phyloP scores from a whole-genome alignment of 345 rosid genomes.

The Eucalyptus polyanthemos region DNA sequence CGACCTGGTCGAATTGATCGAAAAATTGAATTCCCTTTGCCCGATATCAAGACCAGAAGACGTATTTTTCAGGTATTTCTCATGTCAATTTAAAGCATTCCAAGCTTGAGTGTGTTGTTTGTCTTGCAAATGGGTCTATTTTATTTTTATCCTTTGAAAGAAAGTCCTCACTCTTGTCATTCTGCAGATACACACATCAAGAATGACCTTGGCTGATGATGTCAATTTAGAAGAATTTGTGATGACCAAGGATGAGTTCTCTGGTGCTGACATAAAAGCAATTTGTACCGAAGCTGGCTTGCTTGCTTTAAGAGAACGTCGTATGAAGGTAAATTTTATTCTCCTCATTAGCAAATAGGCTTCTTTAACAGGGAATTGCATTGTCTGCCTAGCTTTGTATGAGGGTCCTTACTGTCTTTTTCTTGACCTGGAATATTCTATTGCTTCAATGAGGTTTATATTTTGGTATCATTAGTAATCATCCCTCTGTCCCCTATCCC shows the following conservation, averaged over 20 bases:
- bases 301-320: slow-evolving; percentile 91
- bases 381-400: not conserved
- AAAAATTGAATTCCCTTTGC: slow-evolving; percentile 95
- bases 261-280: slow-evolving; percentile 98
- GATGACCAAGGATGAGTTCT: slow-evolving; percentile 95
- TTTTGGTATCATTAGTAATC: not conserved
- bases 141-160: not conserved
- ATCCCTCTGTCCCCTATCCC: not conserved
- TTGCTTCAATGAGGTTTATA: not conserved
- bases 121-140: not conserved
- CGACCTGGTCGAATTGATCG: slow-evolving; percentile 95
- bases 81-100: not conserved
- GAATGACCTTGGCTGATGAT: slow-evolving; percentile 95
- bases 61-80: slow-evolving; percentile 81
- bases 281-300: slow-evolving; percentile 97
- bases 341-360: not conserved
- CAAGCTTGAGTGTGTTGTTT: not conserved
- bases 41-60: slow-evolving; percentile 97
- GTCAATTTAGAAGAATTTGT: slow-evolving; percentile 98
- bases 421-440: not conserved
- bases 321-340: slow-evolving; percentile 59
- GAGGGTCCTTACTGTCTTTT: not conserved
- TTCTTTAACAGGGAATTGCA: not conserved
- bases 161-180: not conserved
- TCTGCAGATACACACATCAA: slow-evolving; percentile 80